Conservation (phyloP, 192 early-diverging fungal genomes). For the Entomortierella chlamydospora region DNA sequence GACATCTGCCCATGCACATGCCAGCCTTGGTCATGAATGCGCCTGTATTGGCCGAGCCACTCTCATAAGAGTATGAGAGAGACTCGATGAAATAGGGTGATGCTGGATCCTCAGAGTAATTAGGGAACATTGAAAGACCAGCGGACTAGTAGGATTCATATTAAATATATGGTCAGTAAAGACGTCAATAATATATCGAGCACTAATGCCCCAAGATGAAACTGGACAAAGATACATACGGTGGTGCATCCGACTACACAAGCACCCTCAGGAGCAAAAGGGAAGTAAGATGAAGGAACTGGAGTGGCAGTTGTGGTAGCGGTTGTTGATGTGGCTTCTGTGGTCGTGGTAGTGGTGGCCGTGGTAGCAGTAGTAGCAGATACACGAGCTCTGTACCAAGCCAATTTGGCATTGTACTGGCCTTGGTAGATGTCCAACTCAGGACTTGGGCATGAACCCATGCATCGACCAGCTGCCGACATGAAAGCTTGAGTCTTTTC, state of each 20-base stretch:
- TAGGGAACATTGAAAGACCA: constrained; percentile 25
- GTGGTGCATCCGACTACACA: constrained; percentile 15
- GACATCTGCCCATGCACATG: constrained; percentile 21
- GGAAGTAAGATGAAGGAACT: constrained; percentile 1
- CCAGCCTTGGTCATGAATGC: constrained; percentile 26
- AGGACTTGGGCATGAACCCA: constrained; percentile 2
- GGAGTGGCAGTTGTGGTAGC: neutral
- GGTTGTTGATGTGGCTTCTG: neutral
- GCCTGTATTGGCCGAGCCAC: constrained; percentile 3
- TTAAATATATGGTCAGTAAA: too few species aligned
- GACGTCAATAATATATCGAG: too few species aligned
- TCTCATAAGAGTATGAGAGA: constrained; percentile 19
- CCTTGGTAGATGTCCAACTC: neutral
- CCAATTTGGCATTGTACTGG: neutral
- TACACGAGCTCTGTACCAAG: constrained; percentile 10
- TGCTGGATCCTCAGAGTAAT: constrained; percentile 38
- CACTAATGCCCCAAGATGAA: too few species aligned
- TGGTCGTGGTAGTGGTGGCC: constrained; percentile 8
- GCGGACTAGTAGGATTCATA: neutral
- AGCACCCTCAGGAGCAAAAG: constrained; percentile 20
- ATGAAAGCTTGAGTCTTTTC: constrained; percentile 14
- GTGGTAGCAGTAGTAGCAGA: neutral
- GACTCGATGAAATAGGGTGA: constrained; percentile 31
- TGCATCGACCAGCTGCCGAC: constrained; percentile 19
- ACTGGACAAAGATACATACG: neutral